Base-by-base conservation (phyloP, 2,329 filamentous ascomycete genomes). In the Purpureocillium lavendulum region DNA sequence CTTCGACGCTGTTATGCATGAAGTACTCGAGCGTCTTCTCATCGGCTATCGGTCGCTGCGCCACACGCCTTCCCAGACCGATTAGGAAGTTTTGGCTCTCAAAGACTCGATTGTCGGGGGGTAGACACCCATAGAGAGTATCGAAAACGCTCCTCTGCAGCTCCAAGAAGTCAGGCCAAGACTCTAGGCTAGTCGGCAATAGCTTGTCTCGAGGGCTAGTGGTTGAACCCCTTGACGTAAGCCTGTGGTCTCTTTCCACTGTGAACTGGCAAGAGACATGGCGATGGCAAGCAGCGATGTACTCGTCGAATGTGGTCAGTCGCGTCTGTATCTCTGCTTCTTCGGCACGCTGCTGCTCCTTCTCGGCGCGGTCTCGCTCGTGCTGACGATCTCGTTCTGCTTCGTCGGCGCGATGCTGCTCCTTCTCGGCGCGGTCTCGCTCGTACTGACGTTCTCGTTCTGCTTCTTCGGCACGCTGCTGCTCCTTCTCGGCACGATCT, bases 231-330 rank as follows among this genome's bases (percentile, higher is more conserved):
- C 47, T 56, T 9, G 48, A 51, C 2, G 54, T 54, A 4, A 59
- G 46, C 36, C 36, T 41, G 18, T 18, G 36, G 37, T 57, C 42
- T 8, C 40, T 47, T 42, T 58, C 44, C n/a, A 62, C 45, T 0
- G n/a, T 29, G 6, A 61, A 45, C 11, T 45, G 46, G 12, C 49
- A 35, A 18, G 50, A 55, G 14, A 60, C 40, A 3, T 48, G 42
- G 30, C 40, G 31, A 41, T 62, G 55, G 40, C 47, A 61, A 12
- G 50, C 46, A 29, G 40, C 18, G 17, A 63, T 52, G 35, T 61
- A 59, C 47, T 61, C 53, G 10, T 51, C 29, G n/a, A 61, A 39
- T 30, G 54, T 59, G 9, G 51, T 60, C 12, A 10, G 7, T 13
- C 24, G 35, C 8, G 14, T 30, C 36, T 56, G 44, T 36, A 26